Conservation (phyloP, 768 basidiomycete genomes). For the Lactarius akahatsu region DNA sequence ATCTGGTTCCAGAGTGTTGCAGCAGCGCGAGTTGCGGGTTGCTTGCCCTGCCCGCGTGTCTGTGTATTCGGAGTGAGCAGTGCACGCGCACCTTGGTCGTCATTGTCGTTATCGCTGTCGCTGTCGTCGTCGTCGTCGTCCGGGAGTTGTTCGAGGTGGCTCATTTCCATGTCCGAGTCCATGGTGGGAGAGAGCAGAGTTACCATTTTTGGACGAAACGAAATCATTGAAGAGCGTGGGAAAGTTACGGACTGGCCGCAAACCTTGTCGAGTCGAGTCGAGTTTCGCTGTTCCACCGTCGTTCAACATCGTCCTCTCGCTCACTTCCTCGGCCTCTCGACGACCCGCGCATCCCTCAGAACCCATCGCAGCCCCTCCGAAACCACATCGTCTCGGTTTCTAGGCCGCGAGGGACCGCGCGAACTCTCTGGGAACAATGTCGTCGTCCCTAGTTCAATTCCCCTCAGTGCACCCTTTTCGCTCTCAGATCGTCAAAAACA, state of each 20-base stretch:
- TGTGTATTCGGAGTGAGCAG: constrained; percentile 43
- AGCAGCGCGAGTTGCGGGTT: constrained; percentile 16
- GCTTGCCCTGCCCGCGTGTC: constrained; percentile 34
- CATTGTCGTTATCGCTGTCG: constrained; percentile 24
- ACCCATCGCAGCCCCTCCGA: not conserved
- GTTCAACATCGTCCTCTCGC: not conserved
- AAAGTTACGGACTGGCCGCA: constrained; percentile 28
- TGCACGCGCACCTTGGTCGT: constrained; percentile 46
- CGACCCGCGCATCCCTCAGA: not conserved
- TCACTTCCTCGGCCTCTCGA: not conserved
- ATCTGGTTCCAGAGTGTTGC: constrained; percentile 52
- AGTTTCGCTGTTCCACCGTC: constrained; percentile 15
- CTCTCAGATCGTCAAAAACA: constrained; percentile 61
- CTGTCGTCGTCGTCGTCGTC: constrained; percentile 26
- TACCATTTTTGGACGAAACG: constrained; percentile 14
- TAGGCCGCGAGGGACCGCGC: constrained; percentile 17
- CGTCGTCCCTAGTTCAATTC: constrained; percentile 57
- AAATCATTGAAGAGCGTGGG: constrained; percentile 25
- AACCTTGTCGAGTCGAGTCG: constrained; percentile 29
- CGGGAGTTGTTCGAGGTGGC: constrained; percentile 34
- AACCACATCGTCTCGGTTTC: constrained; percentile 17
- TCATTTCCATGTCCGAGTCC: constrained; percentile 37
- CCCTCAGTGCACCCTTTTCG: constrained; percentile 48
- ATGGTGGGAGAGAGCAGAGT: not conserved
- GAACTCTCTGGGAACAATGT: constrained; percentile 44